Evolutionary conservation across 78 protist genomes (phyloP).

Genomic region (slime mould (Dictyostelium discoideum)): DNA sequence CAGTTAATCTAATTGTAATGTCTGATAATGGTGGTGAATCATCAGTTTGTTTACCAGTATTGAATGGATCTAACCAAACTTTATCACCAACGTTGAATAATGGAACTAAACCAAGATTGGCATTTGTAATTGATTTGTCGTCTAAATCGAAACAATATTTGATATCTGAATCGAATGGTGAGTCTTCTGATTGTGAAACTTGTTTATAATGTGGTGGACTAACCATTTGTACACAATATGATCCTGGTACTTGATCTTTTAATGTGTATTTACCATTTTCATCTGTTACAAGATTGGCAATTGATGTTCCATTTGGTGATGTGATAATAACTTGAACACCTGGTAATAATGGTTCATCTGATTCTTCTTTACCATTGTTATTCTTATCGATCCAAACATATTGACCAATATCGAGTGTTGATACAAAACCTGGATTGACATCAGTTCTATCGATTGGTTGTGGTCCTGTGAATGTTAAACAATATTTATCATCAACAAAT

Average conservation of each 20-base stretch:
- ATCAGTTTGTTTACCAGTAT: background rate
- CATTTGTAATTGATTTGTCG: background rate
- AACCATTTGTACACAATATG: constrained; percentile 9
- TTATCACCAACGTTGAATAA: background rate
- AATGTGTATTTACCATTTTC: background rate
- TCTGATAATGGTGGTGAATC: background rate
- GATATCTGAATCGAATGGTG: background rate
- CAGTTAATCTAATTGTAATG: background rate
- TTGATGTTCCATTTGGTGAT: background rate
- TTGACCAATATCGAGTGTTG: background rate
- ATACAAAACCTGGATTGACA: background rate
- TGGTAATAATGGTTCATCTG: background rate
- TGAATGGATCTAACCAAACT: background rate
- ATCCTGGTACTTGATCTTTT: background rate
- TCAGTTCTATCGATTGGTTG: background rate
- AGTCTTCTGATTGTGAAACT: background rate
- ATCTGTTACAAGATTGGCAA: background rate
- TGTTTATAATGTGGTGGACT: background rate
- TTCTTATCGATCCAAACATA: background rate
- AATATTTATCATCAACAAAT: background rate
- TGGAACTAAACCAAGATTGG: constrained; percentile 15
- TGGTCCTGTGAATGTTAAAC: background rate
- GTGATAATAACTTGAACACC: background rate
- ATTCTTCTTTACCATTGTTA: background rate
- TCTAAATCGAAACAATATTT: constrained; percentile 25